Percentiles rank a stretch among this genome's conserved stretches.
These are phyloP conservation scores for Acmispon strigosus DNA, from an alignment of 306 rosid species.

Conservation along the genomic window DNA sequence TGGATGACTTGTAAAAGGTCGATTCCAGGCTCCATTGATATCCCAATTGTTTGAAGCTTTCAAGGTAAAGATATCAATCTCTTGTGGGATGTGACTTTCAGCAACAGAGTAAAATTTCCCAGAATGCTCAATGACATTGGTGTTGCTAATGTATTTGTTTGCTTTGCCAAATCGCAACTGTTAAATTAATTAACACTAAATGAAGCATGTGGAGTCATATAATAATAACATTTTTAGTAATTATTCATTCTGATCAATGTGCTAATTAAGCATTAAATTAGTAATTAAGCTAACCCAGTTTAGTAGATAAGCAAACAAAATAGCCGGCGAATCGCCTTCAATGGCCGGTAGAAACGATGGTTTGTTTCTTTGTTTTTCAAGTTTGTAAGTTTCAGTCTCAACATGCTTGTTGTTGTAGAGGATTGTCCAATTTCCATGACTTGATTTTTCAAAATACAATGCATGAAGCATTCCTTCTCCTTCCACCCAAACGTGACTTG, in stretches of 20 bases:
- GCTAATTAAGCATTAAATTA: no score
- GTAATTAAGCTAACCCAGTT: no score
- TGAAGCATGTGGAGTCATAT: no score
- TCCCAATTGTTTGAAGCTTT: conserved; percentile 53
- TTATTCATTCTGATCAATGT: no score
- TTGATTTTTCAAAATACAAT: conserved; percentile 32
- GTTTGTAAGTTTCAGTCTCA: conserved; percentile 47
- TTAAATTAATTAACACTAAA: no score
- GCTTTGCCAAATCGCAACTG: conserved; percentile 58
- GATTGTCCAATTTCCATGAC: conserved; percentile 31
- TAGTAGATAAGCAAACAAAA: conserved; percentile 47
- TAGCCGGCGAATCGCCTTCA: conserved; percentile 45
- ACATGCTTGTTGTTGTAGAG: conserved; percentile 56
- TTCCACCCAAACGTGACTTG: conserved; percentile 63
- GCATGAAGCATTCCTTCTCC: conserved; percentile 92
- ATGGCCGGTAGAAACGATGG: conserved; percentile 57
- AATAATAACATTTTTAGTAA: no score
- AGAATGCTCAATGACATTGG: conserved; percentile 62
- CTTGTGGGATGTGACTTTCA: conserved; percentile 62
- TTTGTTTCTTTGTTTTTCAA: conserved; percentile 48
- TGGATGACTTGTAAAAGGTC: conserved; percentile 67
- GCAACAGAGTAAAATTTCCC: conserved; percentile 52
- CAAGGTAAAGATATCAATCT: conserved; percentile 47
- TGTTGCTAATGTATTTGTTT: conserved; percentile 59
- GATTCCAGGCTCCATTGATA: conserved; percentile 47